Evolutionary conservation across 176 grass and related monocot genomes (phyloP), one percentile per base, ranked within the genome.

Genomic region (Elaeis guineensis): DNA sequence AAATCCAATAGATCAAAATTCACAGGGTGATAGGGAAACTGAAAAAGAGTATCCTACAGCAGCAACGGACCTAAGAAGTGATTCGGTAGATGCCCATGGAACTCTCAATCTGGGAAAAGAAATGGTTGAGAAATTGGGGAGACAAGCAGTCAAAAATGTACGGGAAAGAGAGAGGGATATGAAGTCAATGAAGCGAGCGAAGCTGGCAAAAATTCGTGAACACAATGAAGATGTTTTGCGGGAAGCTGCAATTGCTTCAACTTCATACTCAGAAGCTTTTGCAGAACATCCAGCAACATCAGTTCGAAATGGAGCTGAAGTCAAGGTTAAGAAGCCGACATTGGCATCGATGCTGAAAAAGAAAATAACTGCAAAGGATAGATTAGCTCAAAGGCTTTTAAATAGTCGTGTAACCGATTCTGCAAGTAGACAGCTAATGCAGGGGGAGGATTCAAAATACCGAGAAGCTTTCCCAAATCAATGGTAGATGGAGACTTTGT

Each of bases 341-440:
- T 65, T 91, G 54, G 78, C 87, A 14, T 97, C 84, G 6, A 91
- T 97, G 92, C 71, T 97, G 72, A 88, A 91, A 66, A 97, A 85
- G 72, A 97, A 91, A 83, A 66, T 82, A 69, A 88, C 84, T 39
- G 52, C 66, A 25, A 97, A 85, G 75, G 87, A 90, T 82, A 91
- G 87, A 69, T 80, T 97, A 82, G 51, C 75, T 17, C 76, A 77
- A 57, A 91, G 79, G 76, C 82, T 97, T 73, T 58, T 91, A 44
- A 87, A 69, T 57, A 16, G 67, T 22, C 63, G 51, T 32, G 75
- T 73, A 69, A 82, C 62, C 17, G 86, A 90, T 54, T 75, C 63
- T 16, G 74, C 78, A 17, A 69, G 58, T 68, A 78, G 58, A 54
- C 71, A 90, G 52, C 53, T 58, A 64, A 54, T 72, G 54, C 75